phyloP scores from a whole-genome alignment of 257 asterid genomes.

The Solanum medicagineum region DNA sequence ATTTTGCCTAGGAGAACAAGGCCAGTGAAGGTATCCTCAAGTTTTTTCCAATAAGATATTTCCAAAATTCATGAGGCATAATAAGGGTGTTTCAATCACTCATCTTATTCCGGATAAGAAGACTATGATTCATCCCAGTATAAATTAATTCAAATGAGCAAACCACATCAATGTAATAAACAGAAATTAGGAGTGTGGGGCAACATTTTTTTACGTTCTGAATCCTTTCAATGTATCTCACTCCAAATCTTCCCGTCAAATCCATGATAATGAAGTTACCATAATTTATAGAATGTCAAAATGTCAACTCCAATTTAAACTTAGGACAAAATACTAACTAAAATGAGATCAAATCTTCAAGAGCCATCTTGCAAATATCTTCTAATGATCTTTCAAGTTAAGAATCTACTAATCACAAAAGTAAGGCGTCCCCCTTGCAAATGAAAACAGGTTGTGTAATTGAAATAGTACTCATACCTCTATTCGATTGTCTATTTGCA shows the following conservation, averaged over 20 bases:
- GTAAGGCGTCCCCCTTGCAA: neutral
- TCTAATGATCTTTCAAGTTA: neutral
- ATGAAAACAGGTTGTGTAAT: conserved; percentile 2
- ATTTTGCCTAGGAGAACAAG: neutral
- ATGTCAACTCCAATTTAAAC: neutral
- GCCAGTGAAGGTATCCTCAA: neutral
- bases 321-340: neutral
- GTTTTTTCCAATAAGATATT: neutral
- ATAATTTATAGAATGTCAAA: neutral
- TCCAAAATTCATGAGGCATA: neutral
- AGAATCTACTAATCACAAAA: neutral
- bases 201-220: neutral
- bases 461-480: conserved; percentile 42
- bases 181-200: neutral
- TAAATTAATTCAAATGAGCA: neutral
- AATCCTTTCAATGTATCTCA: neutral
- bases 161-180: neutral
- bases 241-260: neutral
- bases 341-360: neutral
- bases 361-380: neutral
- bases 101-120: neutral
- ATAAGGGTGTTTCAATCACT: neutral
- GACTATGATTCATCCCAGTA: neutral
- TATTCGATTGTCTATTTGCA: conserved; percentile 54
- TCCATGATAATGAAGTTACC: neutral